Base-by-base conservation (phyloP, 345 rosid species). In the Rhodamnia rubescens region DNA sequence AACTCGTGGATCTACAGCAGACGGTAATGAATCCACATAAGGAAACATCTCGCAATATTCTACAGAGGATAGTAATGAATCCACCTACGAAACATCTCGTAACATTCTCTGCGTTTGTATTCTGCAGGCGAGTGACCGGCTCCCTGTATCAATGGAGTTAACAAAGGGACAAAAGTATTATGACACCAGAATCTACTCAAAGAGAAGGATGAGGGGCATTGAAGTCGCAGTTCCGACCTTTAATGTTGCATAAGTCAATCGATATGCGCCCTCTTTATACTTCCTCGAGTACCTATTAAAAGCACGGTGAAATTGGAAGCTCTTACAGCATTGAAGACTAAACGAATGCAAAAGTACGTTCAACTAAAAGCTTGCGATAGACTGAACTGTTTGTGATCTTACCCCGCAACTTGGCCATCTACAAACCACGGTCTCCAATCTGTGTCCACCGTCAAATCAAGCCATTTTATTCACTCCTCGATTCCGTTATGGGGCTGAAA, bases 351-450 rank as follows among this genome's bases (percentile, higher is more conserved):
- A 50, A 54, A 26, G 11, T 24, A 50, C 24, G 36, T 24, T 40
- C 29, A 32, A 13, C 5, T 5, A 0, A 53, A 56, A 58, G 36
- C 14, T 24, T 42, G 20, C 15, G 1, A 53, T n/a, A 32, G 29
- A 42, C 11, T 5, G 0, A 16, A 36, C 40, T 83, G 32, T 57
- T 32, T 26, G 42, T 21, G 2, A 32, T 83, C 92, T 52, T 42
- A 89, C 92, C 92, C 92, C 0, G 90, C 91, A 64, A 88, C 74
- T 24, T 89, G 90, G 20, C 88, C 90, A 44, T 87, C 89, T 1
- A 85, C 83, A 9, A 83, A 87, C 91, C 92, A 91, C 24, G 90
- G 90, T 24, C 83, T 74, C 90, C 92, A 88, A 8, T 82, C 82
- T 18, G 2, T 50, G 12, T 80, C 87, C 8, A 88, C 36, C 0